Conservation (phyloP, 768 basidiomycete genomes). For the Chlorophyllum brunneum region DNA sequence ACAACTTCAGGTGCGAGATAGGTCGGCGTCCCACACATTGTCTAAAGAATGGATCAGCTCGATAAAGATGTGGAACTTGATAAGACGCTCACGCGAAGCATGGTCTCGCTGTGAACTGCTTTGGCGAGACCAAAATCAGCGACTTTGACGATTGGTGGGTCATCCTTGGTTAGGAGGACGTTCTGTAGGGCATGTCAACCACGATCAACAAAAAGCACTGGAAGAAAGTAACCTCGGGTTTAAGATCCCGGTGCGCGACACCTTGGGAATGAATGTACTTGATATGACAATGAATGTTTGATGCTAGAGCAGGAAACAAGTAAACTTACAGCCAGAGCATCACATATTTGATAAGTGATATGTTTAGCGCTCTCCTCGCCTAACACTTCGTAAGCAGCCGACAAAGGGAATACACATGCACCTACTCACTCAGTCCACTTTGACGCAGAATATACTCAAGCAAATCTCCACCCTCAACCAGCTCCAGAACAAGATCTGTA, state of each 20-base stretch:
- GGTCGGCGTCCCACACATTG: conserved; percentile 95
- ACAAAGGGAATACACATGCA: not conserved
- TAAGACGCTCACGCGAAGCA: conserved; percentile 57
- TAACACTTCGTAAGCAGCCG: conserved; percentile 18
- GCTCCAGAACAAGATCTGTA: conserved; percentile 78
- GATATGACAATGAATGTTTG: not conserved
- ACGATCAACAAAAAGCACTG: not conserved
- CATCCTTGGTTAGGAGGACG: conserved; percentile 70
- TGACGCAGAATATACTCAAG: conserved; percentile 70
- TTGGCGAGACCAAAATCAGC: conserved; percentile 98
- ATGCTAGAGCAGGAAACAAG: not conserved
- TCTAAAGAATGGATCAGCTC: conserved; percentile 36
- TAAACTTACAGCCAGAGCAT: conserved; percentile 60
- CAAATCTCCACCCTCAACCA: conserved; percentile 85
- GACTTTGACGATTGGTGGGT: conserved; percentile 76
- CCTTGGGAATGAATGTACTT: conserved; percentile 70
- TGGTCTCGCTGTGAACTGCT: conserved; percentile 74
- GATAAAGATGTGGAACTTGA: not conserved
- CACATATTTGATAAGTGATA: conserved; percentile 80
- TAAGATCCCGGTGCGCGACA: conserved; percentile 91
- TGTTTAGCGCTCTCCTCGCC: conserved; percentile 57
- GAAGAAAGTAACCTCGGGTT: conserved; percentile 63
- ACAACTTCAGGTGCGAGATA: conserved; percentile 96
- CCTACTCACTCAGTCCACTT: conserved; percentile 54
- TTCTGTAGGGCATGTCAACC: conserved; percentile 44